Conservation (phyloP, 495 filamentous ascomycete species). For the Penicillium nucicola region DNA sequence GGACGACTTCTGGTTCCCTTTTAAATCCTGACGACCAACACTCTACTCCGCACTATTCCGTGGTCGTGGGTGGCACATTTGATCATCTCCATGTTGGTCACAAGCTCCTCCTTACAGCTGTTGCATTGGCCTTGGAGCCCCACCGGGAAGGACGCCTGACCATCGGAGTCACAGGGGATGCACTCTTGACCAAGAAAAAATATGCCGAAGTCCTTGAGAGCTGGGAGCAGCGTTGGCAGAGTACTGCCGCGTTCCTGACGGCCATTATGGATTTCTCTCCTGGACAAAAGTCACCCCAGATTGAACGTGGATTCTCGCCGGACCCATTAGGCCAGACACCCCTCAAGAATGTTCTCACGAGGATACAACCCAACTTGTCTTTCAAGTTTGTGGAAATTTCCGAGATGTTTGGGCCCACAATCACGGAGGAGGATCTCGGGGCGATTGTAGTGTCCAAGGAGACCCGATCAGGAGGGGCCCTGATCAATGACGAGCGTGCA, state of each 20-base stretch:
- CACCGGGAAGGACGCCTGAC: constrained; percentile 53
- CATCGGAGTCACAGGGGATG: constrained; percentile 85
- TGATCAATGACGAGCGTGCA: constrained; percentile 74
- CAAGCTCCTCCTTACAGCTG: constrained; percentile 86
- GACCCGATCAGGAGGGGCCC: constrained; percentile 76
- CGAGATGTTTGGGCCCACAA: constrained; percentile 88
- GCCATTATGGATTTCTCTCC: constrained; percentile 61
- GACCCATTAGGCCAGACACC: constrained; percentile 40
- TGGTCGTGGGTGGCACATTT: constrained; percentile 92
- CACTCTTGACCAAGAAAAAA: constrained; percentile 82
- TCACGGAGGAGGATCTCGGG: constrained; percentile 73
- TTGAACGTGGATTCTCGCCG: constrained; percentile 33
- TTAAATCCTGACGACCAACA: constrained; percentile 22
- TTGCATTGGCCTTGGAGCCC: constrained; percentile 63
- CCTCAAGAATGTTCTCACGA: constrained; percentile 42
- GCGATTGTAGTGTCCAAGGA: constrained; percentile 88
- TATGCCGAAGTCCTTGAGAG: constrained; percentile 73
- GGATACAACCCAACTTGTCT: constrained; percentile 42
- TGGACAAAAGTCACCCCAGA: constrained; percentile 18
- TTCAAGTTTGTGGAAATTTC: constrained; percentile 79
- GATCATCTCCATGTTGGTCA: constrained; percentile 97
- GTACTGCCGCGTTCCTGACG: constrained; percentile 67
- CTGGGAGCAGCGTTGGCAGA: constrained; percentile 69
- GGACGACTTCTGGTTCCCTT: constrained; percentile 18
- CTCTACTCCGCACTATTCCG: constrained; percentile 45